Evolutionary conservation across 2,329 filamentous ascomycete species (phyloP), one percentile per base, ranked within the genome.

Genomic region (Colletotrichum phormii): DNA sequence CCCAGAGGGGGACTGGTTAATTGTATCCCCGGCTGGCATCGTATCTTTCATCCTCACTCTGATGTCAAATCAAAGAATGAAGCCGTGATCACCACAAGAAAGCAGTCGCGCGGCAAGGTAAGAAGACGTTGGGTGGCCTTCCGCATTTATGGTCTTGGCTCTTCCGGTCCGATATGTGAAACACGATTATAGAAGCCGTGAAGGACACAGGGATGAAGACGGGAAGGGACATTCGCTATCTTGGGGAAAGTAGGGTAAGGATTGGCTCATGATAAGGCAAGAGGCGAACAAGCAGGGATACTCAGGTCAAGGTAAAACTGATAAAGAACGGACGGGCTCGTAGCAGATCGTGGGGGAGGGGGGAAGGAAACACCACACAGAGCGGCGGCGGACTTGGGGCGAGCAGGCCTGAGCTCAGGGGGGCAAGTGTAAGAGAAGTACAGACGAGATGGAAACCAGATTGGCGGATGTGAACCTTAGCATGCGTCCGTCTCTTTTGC

Each of bases 1-100:
- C 62, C 75, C 78, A 15, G 75, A 75, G 51, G 82, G 81, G 60
- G 81, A 77, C 77, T 84, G 81, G 64, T 83, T 82, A 55, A 80
- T 75, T 62, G 63, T 76, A 65, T 82, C 80, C 69, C 77, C 78
- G 63, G 78, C 76, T 64, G 81, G 76, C 75, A 81, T 81, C 18
- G 61, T 78, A 65, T 22, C 33, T 49, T 35, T 5, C 31, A 53
- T 54, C 33, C 53, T 67, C 51, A 31, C 57, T 29, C 49, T 58
- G 55, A 26, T 63, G 49, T 53, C 46, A 53, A 63, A 53, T 24
- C 29, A 37, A n/a, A 31, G n/a, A 22, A 53, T 37, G 29, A 63
- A 51, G n/a, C 42, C 26, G 46, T 22, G 15, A 55, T 49, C 29
- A 7, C 29, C 24, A 37, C 61, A n/a, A 18, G 26, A 31, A 26